Evolutionary conservation across 108 stramenopile genomes (phyloP), one percentile per base, ranked within the genome.

Genomic region (Mayamaea pseudoterrestris): DNA sequence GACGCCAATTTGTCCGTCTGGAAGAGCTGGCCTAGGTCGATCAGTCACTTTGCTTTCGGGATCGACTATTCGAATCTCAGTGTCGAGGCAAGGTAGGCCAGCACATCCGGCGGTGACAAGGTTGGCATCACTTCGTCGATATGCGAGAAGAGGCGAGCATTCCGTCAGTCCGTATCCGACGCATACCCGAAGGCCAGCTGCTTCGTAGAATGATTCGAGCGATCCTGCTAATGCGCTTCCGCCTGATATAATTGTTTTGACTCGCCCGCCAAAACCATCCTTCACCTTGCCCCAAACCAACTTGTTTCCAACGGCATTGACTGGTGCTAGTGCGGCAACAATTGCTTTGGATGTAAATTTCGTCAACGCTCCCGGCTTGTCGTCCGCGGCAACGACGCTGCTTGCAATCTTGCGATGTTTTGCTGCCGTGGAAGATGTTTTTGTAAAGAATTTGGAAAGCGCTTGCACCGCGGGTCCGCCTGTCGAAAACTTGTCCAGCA

Each of bases 151-250:
- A 13, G 88, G 92, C 22, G 83, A 68, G 30, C 83, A 84, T 70
- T 94, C 93, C 32, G 93, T 94, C 57, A 94, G 55, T 7, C 94
- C 94, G 44, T 93, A 95, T 32, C 88, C 94, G 5, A 95, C 90
- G 50, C 78, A 47, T 41, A 95, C 71, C 7, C 66, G 60, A 31
- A 92, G 60, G 8, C 90, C 90, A 18, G 74, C 75, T 31, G 80
- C 78, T 47, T 88, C 83, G 58, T 93, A 95, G 71, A 95, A 95
- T 17, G 47, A 37, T 58, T 95, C 94, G 29, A 95, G 62, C 5
- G 66, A 71, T 13, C 84, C 80, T n/a, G 88, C 66, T 41, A 95
- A 65, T 11, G 92, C 88, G 40, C 78, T 80, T 50, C 94, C 94
- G 32, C 94, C 94, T 7, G 70, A 65, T 48, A 95, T 86, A 22